Evolutionary conservation across 164 flowering plant genomes (phyloP), one percentile per base, ranked within the genome.

Genomic region (Annona squamosa): DNA sequence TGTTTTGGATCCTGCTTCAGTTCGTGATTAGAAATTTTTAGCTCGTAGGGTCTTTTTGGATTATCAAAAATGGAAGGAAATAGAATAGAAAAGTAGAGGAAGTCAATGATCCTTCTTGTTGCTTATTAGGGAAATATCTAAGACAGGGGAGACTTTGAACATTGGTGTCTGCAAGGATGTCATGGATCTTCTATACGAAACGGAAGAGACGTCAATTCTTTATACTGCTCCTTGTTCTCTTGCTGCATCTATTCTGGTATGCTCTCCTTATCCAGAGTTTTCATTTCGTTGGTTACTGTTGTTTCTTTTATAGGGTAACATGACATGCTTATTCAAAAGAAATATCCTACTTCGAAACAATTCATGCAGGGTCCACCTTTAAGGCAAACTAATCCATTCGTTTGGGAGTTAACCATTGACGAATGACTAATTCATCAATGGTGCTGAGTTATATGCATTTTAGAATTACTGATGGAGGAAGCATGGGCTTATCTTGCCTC

Each of bases 111-210:
- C 44, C 42, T 0, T 16, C 43, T 16, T 56, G 42, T 61, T 59
- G 4, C 2, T 59, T 16, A 2, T 46, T 74, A 91, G 92, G 78
- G 88, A 19, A 72, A 79, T 90, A 64, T 85, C 97, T n/a, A 85
- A 70, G 73, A 82, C 78, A 73, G 98, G 94, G 70, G 88, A 87
- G 46, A 78, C 81, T 71, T 67, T 90, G 78, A 84, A 79, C 64
- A 81, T 87, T 67, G 88, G 86, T 73, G 87, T 82, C 17, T 87
- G 91, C 83, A 83, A 86, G 89, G 91, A 91, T 72, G 76, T 93
- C 64, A 81, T 93, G 97, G 97, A 93, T 85, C 88, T 91, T 69
- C 84, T 91, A 42, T 93, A 90, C 74, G 97, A 91, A 75, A 79
- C 82, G 63, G 94, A 87, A 77, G 88, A 79, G 72, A 83, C 81